Evolutionary conservation across 768 basidiomycete species (phyloP).

Genomic region (Russula ochroleuca): DNA sequence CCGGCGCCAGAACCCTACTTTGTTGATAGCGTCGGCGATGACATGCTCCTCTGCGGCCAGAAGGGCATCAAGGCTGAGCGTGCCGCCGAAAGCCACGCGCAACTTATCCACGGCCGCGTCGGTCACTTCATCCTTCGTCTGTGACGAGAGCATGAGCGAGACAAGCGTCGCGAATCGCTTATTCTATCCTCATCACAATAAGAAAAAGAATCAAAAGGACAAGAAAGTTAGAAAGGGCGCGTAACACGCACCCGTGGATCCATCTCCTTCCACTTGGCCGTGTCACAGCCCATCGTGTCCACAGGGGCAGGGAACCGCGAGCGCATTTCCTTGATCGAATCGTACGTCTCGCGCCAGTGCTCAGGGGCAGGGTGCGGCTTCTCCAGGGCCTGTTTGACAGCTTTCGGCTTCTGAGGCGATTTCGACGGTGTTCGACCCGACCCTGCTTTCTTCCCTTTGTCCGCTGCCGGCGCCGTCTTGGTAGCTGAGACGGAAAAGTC

Average conservation of each 20-base stretch:
- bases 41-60: constrained; percentile 54
- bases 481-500: not conserved
- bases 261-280: constrained; percentile 56
- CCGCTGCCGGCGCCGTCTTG: not conserved
- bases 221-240: not conserved
- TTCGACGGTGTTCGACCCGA: constrained; percentile 27
- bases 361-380: constrained; percentile 64
- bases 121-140: constrained; percentile 91
- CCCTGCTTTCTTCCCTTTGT: not conserved
- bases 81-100: constrained; percentile 68
- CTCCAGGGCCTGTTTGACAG: constrained; percentile 49
- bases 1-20: constrained; percentile 90
- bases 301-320: constrained; percentile 73
- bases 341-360: constrained; percentile 66
- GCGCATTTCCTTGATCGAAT: constrained; percentile 72
- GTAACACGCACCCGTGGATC: constrained; percentile 56
- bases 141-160: constrained; percentile 91
- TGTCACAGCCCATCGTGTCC: constrained; percentile 87
- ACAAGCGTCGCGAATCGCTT: constrained; percentile 81
- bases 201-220: not conserved
- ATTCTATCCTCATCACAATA: constrained; percentile 44
- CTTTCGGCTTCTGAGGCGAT: constrained; percentile 52
- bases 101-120: constrained; percentile 74
- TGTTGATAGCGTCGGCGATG: constrained; percentile 75
- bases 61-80: constrained; percentile 69